Evolutionary conservation across 257 asterid species (phyloP).

Genomic region (Ballota nigra): DNA sequence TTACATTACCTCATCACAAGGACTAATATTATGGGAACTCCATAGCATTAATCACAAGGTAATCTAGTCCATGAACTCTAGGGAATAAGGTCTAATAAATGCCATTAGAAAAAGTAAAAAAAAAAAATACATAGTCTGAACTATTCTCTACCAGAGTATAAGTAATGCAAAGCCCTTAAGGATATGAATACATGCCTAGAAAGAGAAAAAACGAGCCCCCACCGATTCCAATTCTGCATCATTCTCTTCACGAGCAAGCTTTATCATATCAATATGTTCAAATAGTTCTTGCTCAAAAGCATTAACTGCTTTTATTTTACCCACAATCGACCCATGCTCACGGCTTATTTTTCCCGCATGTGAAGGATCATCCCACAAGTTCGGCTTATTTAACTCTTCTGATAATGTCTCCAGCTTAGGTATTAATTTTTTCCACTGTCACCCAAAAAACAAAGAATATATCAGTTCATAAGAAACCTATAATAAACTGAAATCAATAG

Average conservation of each 20-base stretch:
- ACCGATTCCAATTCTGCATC: constrained; percentile 82
- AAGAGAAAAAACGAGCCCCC: constrained; percentile 41
- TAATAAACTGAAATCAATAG: constrained; percentile 4
- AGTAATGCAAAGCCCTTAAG: constrained; percentile 19
- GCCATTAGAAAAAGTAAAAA: constrained; percentile 5
- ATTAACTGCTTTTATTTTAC: constrained; percentile 73
- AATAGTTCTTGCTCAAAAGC: constrained; percentile 70
- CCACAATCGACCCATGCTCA: constrained; percentile 78
- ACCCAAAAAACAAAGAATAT: constrained; percentile 14
- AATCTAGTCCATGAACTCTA: neutral
- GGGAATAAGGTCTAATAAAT: constrained; percentile 8
- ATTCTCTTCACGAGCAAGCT: constrained; percentile 89
- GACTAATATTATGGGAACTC: constrained; percentile 3
- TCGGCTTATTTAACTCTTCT: constrained; percentile 58
- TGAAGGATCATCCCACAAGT: constrained; percentile 89
- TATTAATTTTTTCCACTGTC: constrained; percentile 72
- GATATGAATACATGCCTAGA: constrained; percentile 45
- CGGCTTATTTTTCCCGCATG: constrained; percentile 90
- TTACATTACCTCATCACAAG: neutral
- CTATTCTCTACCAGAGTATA: constrained; percentile 13
- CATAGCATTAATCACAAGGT: neutral
- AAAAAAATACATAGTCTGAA: constrained; percentile 4
- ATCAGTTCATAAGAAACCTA: constrained; percentile 3
- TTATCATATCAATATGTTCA: constrained; percentile 93
- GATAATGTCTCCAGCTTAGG: constrained; percentile 59